Base-by-base conservation (phyloP, 2,329 filamentous ascomycete genomes). In the Aureobasidium namibiae region DNA sequence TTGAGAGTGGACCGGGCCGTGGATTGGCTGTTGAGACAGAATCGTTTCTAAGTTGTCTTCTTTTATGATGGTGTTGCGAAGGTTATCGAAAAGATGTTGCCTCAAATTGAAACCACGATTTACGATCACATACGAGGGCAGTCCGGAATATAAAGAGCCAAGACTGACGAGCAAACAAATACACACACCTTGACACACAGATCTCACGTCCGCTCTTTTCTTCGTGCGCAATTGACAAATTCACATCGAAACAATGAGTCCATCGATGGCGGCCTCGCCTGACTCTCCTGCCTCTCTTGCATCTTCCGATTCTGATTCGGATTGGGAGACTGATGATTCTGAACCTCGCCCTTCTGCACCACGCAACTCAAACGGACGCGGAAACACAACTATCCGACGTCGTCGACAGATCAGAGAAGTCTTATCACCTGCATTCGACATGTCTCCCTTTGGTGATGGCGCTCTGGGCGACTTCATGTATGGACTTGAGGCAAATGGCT, bases 1-100 rank as follows among this genome's bases (percentile, higher is more conserved):
- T 71, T 86, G 62, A 74, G 84, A 60, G 74, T 82, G 10, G 77
- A 83, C 64, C 76, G 78, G 4, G 83, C 83, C 0, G 77, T 85
- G 23, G 78, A 82, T 60, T 66, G 83, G 60, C 70, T 86, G 62
- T 66, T 82, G 18, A 69, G 72, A 59, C 73, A 75, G 62, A 60
- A 41, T 48, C 52, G 61, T 8, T 39, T 50, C 23, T 56, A 42
- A n/a, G n/a, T n/a, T n/a, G 38, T 41, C 16, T 1, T 39, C 63
- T 62, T 62, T 62, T 9, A 10, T 31, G 13, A 10, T 7, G 14
- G 26, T 39, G 29, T 8, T 26, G 21, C 16, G 36, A 24, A 31
- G 36, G 16, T 23, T 18, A 14, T 41, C 26, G 8, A 41, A 23
- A 29, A 53, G 49, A 29, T 38, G 21, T 41, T 21, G 18, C n/a